Base-by-base conservation (phyloP, 352 stramenopile species). In the Globisporangium acanthophoron region DNA sequence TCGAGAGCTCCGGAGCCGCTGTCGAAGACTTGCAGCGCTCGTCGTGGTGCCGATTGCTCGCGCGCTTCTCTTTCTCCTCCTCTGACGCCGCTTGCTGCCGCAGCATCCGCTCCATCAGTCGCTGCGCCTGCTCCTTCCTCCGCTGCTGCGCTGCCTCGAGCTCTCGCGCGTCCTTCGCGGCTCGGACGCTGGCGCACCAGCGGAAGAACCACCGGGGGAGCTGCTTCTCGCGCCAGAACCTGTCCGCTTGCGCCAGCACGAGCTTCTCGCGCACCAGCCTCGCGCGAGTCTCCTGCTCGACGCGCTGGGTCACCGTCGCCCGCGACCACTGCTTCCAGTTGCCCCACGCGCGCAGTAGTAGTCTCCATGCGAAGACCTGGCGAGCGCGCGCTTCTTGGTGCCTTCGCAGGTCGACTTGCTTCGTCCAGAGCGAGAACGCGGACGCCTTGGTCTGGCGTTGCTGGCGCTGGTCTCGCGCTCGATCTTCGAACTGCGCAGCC, bases 151-250 rank as follows among this genome's bases (percentile, higher is more conserved):
- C 66, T 2, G 52, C 6, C 44, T 69, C 58, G 12, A 67, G 40
- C n/a, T 56, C 51, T n/a, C 56, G 56, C 13, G 60, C 61, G 11
- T 85, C 70, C 45, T 73, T 74, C 29, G 52, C 31, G 16, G 69
- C 66, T 21, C 27, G 56, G 9, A 67, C 58, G 18, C 57, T 64
- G 18, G 43, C 50, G 1, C n/a, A 48, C 80, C 80, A 90, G 5
- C 45, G 64, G 46, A 84, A 79, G 54, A 90, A 88, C 74, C 64
- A 82, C 29, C 52, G 54, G 0, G 77, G 67, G 20, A 90, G 51
- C 20, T 61, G 62, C 40, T 65, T 77, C 3, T 52, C 39, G 3
- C 76, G 70, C 56, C 67, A 58, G 54, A 87, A 82, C 12, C 53
- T 33, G 9, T 70, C 57, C 0, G 78, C 80, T 37, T 56, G 58